Percentiles rank a stretch among this genome's conserved stretches.
phyloP scores from a whole-genome alignment of 495 filamentous ascomycete genomes.

The Neurospora sp. region DNA sequence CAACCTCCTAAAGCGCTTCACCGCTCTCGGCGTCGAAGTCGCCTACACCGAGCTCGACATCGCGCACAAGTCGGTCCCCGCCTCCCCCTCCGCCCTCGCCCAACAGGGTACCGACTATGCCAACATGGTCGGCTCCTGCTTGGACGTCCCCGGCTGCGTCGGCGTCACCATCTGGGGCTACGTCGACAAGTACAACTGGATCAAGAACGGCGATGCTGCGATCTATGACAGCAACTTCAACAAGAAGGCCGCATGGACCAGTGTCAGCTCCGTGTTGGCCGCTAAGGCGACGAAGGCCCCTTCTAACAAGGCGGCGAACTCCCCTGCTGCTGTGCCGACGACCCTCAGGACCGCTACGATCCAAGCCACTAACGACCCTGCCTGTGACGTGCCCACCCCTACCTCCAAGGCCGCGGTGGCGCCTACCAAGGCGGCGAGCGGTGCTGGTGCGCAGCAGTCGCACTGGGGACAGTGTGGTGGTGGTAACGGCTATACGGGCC shows the following conservation, averaged over 20 bases:
- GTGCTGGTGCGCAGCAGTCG: slow-evolving; percentile 6
- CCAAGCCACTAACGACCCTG: background rate
- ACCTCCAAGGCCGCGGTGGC: slow-evolving; percentile 1
- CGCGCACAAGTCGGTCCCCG: slow-evolving; percentile 30
- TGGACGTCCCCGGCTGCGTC: slow-evolving; percentile 44
- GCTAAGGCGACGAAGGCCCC: slow-evolving; percentile 14
- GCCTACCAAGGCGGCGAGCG: slow-evolving; percentile 6
- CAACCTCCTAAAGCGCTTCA: slow-evolving; percentile 34
- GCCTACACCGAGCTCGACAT: slow-evolving; percentile 59
- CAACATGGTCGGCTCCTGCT: slow-evolving; percentile 44
- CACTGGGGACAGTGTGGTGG: slow-evolving; percentile 38
- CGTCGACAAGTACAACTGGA: slow-evolving; percentile 52
- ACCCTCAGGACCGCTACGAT: slow-evolving; percentile 9
- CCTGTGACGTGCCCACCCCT: background rate
- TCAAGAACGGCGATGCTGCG: slow-evolving; percentile 40
- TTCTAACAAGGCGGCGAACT: background rate
- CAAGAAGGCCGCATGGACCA: slow-evolving; percentile 47
- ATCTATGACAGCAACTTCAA: slow-evolving; percentile 42
- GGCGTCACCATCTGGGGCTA: slow-evolving; percentile 58
- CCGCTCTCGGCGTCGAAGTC: slow-evolving; percentile 42
- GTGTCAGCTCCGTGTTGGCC: slow-evolving; percentile 27
- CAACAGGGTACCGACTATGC: slow-evolving; percentile 49
- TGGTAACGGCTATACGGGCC: slow-evolving; percentile 27
- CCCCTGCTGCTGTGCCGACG: slow-evolving; percentile 5
- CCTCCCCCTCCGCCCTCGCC: slow-evolving; percentile 27